Conservation (phyloP, 192 early-diverging fungal genomes). For the Blastocladiella britannica region DNA sequence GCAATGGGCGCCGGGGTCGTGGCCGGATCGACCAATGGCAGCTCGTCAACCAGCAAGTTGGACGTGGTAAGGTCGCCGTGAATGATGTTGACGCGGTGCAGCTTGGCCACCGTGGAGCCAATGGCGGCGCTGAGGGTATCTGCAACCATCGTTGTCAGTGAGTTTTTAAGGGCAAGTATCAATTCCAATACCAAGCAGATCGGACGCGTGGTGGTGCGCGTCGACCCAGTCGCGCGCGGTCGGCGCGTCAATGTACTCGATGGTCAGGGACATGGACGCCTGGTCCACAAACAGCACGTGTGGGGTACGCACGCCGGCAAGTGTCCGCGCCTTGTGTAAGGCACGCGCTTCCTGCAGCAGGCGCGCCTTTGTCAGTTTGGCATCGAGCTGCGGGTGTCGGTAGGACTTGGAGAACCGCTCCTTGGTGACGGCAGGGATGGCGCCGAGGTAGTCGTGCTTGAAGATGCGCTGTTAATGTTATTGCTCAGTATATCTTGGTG, state of each 20-base stretch:
- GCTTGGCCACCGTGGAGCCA: conserved; percentile 42
- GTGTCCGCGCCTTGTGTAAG: conserved; percentile 14
- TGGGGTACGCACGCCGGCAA: conserved; percentile 58
- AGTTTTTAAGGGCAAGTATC: background rate
- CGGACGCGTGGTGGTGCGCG: conserved; percentile 10
- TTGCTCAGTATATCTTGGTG: background rate
- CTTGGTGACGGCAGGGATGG: conserved; percentile 56
- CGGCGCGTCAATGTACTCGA: conserved; percentile 65
- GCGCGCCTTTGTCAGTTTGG: conserved; percentile 49
- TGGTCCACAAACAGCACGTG: conserved; percentile 61
- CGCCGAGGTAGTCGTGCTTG: conserved; percentile 34
- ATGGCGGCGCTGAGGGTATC: conserved; percentile 25
- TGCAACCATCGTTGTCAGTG: background rate
- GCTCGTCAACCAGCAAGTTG: conserved; percentile 57
- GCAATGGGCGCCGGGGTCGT: background rate
- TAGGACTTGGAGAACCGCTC: conserved; percentile 85
- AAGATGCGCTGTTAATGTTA: conserved; percentile 45
- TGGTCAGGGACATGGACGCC: conserved; percentile 51
- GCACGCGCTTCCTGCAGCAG: conserved; percentile 32
- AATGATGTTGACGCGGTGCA: conserved; percentile 71
- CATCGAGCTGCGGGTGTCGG: conserved; percentile 75
- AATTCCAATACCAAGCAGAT: background rate
- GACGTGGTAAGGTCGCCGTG: conserved; percentile 97
- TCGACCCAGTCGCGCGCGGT: conserved; percentile 51
- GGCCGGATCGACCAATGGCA: background rate